These are phyloP conservation scores for Orobanche coerulescens DNA, from an alignment of 257 asterid genomes.

Conservation along the genomic window DNA sequence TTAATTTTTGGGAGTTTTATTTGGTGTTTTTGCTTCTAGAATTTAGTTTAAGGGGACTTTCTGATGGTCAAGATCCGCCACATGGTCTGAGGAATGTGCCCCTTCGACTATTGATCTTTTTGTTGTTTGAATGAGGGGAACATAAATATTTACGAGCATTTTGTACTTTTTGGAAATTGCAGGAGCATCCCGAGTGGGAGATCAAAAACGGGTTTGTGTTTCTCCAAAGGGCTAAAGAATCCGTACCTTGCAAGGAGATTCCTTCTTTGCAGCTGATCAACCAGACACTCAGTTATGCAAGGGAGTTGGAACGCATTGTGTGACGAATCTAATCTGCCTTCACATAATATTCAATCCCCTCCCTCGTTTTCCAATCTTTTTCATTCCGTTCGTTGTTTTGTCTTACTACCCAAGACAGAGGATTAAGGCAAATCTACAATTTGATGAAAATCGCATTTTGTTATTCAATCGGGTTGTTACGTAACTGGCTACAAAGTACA, in stretches of 20 bases:
- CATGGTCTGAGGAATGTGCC: no score
- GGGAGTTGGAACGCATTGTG: slow-evolving; percentile 85
- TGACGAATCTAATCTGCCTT: slow-evolving; percentile 23
- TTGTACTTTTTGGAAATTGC: slow-evolving; percentile 24
- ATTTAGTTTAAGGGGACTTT: no score
- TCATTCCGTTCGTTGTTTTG: not conserved
- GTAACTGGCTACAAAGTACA: not conserved
- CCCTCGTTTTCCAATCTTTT: not conserved
- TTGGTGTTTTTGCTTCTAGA: no score
- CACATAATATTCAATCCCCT: not conserved
- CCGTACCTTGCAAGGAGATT: slow-evolving; percentile 82
- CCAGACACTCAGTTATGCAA: slow-evolving; percentile 87
- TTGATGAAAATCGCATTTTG: not conserved
- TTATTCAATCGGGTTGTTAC: not conserved
- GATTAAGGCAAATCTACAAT: not conserved
- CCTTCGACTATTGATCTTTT: not conserved
- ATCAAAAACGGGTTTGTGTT: slow-evolving; percentile 46
- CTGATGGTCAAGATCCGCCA: no score
- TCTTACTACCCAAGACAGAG: not conserved
- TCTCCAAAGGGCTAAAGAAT: slow-evolving; percentile 72
- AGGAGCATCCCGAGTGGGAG: slow-evolving; percentile 97
- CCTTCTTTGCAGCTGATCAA: slow-evolving; percentile 90
- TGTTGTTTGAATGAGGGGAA: not conserved
- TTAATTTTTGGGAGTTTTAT: no score
- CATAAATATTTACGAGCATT: not conserved